Conservation (phyloP, 768 basidiomycete species). For the Mycena vitilis region DNA sequence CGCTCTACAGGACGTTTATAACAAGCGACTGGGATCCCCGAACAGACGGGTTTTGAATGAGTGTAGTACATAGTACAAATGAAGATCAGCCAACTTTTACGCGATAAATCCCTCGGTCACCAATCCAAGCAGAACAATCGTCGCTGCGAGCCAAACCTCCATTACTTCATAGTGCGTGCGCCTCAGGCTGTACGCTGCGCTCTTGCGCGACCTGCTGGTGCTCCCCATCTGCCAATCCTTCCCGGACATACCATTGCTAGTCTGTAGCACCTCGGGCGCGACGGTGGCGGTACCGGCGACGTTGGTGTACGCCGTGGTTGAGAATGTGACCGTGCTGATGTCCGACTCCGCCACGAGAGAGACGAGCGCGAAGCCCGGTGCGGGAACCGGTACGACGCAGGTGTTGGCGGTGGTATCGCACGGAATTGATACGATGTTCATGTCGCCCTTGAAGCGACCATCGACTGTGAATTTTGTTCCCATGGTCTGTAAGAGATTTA, state of each 20-base stretch:
- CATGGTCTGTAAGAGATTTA: no score
- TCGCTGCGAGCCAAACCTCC: no score
- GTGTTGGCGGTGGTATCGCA: slow-evolving; percentile 40
- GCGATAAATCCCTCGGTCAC: no score
- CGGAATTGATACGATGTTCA: slow-evolving; percentile 34
- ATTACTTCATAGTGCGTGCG: no score
- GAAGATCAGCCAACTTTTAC: no score
- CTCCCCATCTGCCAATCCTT: slow-evolving; percentile 29
- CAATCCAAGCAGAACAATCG: no score
- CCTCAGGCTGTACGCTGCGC: no score
- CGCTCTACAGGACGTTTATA: no score
- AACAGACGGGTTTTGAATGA: no score
- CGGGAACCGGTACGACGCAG: slow-evolving; percentile 42
- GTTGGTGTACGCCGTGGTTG: slow-evolving; percentile 24
- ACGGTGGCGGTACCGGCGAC: slow-evolving; percentile 22
- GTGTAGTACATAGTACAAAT: no score
- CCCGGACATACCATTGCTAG: slow-evolving; percentile 34
- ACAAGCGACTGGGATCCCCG: no score
- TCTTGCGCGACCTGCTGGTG: slow-evolving; percentile 22
- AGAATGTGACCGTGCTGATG: slow-evolving; percentile 28
- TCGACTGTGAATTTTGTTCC: slow-evolving; percentile 32
- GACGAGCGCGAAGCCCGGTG: slow-evolving; percentile 43
- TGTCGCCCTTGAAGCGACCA: slow-evolving; percentile 40
- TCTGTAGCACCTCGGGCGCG: slow-evolving; percentile 21
- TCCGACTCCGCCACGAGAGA: slow-evolving; percentile 34